phyloP scores from a whole-genome alignment of 2,329 filamentous ascomycete genomes.

The Beauveria bassiana region DNA sequence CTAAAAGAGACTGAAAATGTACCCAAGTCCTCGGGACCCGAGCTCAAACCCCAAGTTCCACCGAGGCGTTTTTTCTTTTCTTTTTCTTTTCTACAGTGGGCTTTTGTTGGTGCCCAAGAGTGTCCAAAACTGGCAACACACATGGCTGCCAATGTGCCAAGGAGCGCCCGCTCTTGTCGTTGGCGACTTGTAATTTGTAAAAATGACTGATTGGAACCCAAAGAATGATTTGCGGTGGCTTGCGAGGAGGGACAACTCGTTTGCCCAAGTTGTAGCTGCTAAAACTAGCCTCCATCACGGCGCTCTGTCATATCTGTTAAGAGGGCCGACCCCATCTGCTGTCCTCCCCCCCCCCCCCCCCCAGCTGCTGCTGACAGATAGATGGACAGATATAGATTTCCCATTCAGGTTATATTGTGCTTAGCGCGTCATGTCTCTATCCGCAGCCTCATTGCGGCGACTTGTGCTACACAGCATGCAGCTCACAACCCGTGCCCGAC shows the following conservation, averaged over 20 bases:
- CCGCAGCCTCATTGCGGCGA: neutral
- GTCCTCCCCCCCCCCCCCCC: neutral
- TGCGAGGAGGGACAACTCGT: neutral
- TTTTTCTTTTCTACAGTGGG: neutral
- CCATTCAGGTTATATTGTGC: neutral
- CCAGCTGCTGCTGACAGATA: no score
- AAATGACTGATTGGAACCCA: neutral
- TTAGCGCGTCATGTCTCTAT: neutral
- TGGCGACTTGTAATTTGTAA: neutral
- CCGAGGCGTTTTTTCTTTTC: neutral
- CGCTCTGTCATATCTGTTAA: neutral
- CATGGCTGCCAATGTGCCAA: neutral
- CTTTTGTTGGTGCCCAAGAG: neutral
- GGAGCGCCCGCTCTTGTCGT: neutral
- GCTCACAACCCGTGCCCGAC: neutral
- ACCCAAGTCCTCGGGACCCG: conserved; percentile 1
- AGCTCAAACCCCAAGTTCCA: neutral
- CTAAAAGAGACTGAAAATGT: neutral
- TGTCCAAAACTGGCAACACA: neutral
- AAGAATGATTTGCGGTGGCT: conserved; percentile 7
- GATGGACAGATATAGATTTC: neutral
- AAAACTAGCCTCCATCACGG: neutral
- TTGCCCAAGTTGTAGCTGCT: neutral
- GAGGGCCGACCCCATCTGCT: neutral
- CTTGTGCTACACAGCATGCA: neutral